Base-by-base conservation (phyloP, 768 basidiomycete species). In the Boletus coccyginus region DNA sequence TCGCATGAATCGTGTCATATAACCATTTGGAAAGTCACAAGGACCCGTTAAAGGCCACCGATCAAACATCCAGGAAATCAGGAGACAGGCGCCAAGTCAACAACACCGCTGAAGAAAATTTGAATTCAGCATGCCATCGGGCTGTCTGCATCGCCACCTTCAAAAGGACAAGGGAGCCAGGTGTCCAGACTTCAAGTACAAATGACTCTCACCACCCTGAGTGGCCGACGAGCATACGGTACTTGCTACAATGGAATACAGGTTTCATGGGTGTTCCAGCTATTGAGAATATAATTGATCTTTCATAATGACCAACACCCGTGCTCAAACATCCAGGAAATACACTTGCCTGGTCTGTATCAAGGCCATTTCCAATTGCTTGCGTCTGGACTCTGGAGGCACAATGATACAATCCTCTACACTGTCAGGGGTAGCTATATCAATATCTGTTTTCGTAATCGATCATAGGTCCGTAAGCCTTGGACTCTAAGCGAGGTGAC, bases 261-360 rank as follows among this genome's bases (percentile, higher is more conserved):
- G 24, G 35, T 38, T 27, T 41, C 42, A 17, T 21, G 42, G 5
- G 29, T 35, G 39, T 42, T 42, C 44, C 38, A 41, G 44, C 31
- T 40, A 21, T 31, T 32, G 21, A 3, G 21, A 27, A 46, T 42
- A 44, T 17, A 17, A 44, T 39, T 3, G 24, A 36, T 29, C 21
- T 33, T 52, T 42, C n/a, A n/a, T 39, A n/a, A n/a, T 40, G 47
- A 39, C 61, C 31, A 49, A 17, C 13, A 24, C 10, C 31, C 42
- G 33, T 16, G 24, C 13, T 46, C 50, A 45, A 29, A 27, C 7
- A 36, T 33, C 32, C 27, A 41, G 33, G 21, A 44, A 38, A 56
- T 50, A 24, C 31, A 62, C 61, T 60, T 35, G 52, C 58, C 48
- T 50, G 24, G 62, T 49, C 17, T 16, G 36, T 19, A 41, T 17